Evolutionary conservation across 2,329 filamentous ascomycete species (phyloP), one percentile per base, ranked within the genome.

Genomic region (Nemania diffusa): DNA sequence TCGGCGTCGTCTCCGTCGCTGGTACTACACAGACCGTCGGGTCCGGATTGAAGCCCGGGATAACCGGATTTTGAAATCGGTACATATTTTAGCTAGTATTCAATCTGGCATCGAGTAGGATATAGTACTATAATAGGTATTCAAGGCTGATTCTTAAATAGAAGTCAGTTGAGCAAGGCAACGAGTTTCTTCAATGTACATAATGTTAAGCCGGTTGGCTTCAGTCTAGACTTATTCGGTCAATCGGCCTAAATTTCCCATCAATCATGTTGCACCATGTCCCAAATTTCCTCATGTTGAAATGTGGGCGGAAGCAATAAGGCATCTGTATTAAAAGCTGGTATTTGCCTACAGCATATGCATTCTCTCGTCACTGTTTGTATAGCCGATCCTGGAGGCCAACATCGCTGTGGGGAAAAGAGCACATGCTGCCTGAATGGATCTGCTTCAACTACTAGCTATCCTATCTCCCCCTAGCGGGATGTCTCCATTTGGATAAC

Each of bases 21-120:
- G 76, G 78, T 20, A 70, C 68, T 24, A 80, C 76, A 52, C 79
- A 81, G 17, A 81, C 70, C 0, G 87, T 88, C 0, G 88, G 88
- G 69, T 90, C 88, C 5, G 88, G 86, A 63, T 90, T 89, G 78
- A 88, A 90, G 26, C 88, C 87, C 1, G 82, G 80, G 44, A 90
- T 79, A 22, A 89, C 82, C 1, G 87, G 88, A 72, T 89, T 83
- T n/a, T 68, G 68, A 63, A 81, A 81, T n/a, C 62, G 77, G 15
- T 55, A 29, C 53, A 65, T 65, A 20, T 37, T 62, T 17, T 22
- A 8, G 32, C 11, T 27, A 37, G 22, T 40, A 20, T 7, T 32
- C 20, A 5, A 22, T 17, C n/a, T 22, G 7, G 15, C 3, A 5
- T 24, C 22, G n/a, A 57, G 22, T 9, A 15, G 29, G 3, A 29